Evolutionary conservation across 2,329 filamentous ascomycete species (phyloP), one percentile per base, ranked within the genome.

Genomic region (Aspergillus flavus): DNA sequence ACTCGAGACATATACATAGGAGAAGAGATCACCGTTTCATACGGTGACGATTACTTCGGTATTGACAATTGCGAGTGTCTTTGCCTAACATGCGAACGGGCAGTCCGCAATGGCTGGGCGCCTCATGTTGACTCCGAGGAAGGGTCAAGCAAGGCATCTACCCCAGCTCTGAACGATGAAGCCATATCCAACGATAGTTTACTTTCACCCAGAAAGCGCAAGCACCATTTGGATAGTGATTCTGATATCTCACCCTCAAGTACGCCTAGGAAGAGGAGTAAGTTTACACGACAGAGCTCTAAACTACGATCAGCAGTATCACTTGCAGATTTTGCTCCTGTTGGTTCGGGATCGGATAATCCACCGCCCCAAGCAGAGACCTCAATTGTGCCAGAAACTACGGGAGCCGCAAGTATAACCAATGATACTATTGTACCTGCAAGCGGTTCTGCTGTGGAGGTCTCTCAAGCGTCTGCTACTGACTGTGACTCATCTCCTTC

Each of bases 1-100:
- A 87, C 89, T 39, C 88, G 89, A 68, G 86, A 94, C 63, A 98
- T 99, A 65, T 86, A 90, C 12, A 83, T 91, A 1, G 95, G 94
- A 4, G 94, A 99, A 64, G 95, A 99, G 77, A 96, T 99, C 64
- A 99, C 95, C 0, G 95, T 99, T 0, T 94, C 91, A 0, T 99
- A 99, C 72, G 93, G 94, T 28, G 93, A 96, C 21, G 93, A 92
- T 74, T 99, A 99, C 76, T 99, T 99, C 80, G 95, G 95, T 2
- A 89, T 93, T 52, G 88, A 94, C 75, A 99, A 99, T 70, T 94
- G 93, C 77, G 95, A 99, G 75, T 99, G 95, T 75, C 82, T 99
- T 1, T 99, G 95, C 76, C 85, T 86, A 69, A 95, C 91, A 0
- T 99, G 95, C 76, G 95, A 99, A 79, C 83, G 85, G 26, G 81